Evolutionary conservation across 2,329 filamentous ascomycete species (phyloP).

Genomic region (Aspergillus felis): DNA sequence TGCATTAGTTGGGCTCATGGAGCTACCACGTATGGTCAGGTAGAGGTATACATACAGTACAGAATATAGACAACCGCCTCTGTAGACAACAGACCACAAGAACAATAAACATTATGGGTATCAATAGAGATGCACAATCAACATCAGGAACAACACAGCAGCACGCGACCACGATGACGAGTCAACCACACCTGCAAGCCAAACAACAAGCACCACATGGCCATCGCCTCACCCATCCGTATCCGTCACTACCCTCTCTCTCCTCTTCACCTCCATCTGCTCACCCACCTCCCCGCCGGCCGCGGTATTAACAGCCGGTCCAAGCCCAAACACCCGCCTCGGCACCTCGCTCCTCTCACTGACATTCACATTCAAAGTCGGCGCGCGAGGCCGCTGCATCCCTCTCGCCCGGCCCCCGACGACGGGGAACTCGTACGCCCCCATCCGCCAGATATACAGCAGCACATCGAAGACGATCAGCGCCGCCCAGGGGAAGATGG

Average conservation of each 20-base stretch:
- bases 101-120: slow-evolving; percentile 14
- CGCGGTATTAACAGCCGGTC: slow-evolving; percentile 15
- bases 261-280: slow-evolving; percentile 5
- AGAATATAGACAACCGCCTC: neutral
- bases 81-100: neutral
- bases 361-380: slow-evolving; percentile 57
- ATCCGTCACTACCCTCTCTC: neutral
- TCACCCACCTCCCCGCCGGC: slow-evolving; percentile 3
- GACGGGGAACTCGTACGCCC: slow-evolving; percentile 56
- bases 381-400: slow-evolving; percentile 56
- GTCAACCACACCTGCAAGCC: neutral
- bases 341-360: slow-evolving; percentile 34
- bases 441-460: slow-evolving; percentile 58
- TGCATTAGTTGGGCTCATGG: neutral
- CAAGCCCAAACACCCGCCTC: slow-evolving; percentile 28
- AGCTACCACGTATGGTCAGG: neutral
- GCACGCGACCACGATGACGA: neutral
- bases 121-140: slow-evolving; percentile 5
- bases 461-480: slow-evolving; percentile 61
- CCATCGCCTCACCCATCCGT: neutral
- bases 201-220: too few species aligned
- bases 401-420: slow-evolving; percentile 60
- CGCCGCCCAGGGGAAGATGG: slow-evolving; percentile 60
- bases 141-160: neutral
- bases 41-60: neutral